phyloP scores from a whole-genome alignment of 2,329 filamentous ascomycete species.

The Penicillium sp. region DNA sequence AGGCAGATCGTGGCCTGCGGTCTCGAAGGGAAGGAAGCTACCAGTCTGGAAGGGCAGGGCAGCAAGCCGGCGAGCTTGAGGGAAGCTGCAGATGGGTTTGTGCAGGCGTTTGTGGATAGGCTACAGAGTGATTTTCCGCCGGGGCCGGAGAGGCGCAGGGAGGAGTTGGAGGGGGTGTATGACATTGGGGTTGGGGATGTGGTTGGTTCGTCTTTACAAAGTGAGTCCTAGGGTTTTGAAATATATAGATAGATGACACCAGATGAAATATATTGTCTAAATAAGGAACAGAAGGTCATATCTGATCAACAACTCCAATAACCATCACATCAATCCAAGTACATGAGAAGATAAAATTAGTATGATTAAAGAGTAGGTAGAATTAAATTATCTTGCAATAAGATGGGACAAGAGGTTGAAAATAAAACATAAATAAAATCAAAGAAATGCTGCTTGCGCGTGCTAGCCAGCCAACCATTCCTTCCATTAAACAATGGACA shows the following conservation, averaged over 20 bases:
- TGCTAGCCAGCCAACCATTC: background rate
- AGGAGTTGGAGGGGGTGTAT: constrained; percentile 27
- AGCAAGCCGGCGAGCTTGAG: constrained; percentile 28
- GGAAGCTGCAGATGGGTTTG: constrained; percentile 35
- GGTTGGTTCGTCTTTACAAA: constrained; percentile 22
- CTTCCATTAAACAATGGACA: background rate
- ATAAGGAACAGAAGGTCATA: background rate
- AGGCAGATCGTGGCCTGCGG: constrained; percentile 86
- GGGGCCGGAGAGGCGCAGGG: background rate
- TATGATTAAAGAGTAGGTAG: constrained; percentile 3
- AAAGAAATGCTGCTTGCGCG: background rate
- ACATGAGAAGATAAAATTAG: background rate
- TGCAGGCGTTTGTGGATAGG: constrained; percentile 34
- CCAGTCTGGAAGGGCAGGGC: constrained; percentile 62
- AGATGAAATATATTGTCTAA: background rate
- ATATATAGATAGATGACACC: background rate
- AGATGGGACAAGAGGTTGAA: background rate
- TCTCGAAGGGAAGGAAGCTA: constrained; percentile 71
- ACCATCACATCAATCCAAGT: background rate
- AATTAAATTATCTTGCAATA: constrained; percentile 1
- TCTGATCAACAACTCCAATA: background rate
- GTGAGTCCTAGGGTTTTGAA: too few species aligned
- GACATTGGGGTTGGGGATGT: constrained; percentile 32
- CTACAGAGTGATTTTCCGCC: constrained; percentile 18
- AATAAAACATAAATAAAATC: background rate